A percentile compares a stretch with the other conserved stretches of the same genome.
These are phyloP conservation scores for Psilocybe azurescens DNA, from an alignment of 768 basidiomycete species.

Conservation along the genomic window DNA sequence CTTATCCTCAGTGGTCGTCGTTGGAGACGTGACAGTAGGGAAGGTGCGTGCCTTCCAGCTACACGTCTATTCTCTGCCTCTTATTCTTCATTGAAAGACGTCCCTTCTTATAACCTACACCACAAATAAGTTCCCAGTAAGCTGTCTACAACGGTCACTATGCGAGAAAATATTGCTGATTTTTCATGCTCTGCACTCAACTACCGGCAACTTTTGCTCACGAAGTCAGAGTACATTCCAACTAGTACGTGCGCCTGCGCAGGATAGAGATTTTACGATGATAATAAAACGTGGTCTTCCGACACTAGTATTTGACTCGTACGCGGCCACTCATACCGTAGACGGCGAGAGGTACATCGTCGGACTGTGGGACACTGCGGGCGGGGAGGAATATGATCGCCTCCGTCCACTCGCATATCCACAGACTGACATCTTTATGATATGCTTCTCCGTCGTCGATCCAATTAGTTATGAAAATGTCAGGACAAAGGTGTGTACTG, in stretches of 20 bases:
- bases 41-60: neutral
- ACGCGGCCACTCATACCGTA: neutral
- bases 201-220: too few relatives aligned
- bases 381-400: conserved; percentile 7
- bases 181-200: too few relatives aligned
- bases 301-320: neutral
- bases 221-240: neutral
- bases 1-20: neutral
- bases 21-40: neutral
- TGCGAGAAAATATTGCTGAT: too few relatives aligned
- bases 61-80: neutral
- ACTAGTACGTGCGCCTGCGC: neutral
- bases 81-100: neutral
- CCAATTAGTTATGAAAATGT: conserved; percentile 6
- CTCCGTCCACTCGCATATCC: conserved; percentile 8
- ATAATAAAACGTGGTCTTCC: too few relatives aligned
- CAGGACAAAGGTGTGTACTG: neutral
- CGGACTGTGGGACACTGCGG: conserved; percentile 1
- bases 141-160: neutral
- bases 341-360: neutral
- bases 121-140: neutral
- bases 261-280: neutral
- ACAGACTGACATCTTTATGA: conserved; percentile 8
- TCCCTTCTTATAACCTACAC: neutral
- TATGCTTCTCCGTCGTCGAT: conserved; percentile 9